Conservation (phyloP, 1,284 basidiomycete genomes). For the Serendipita sp. region DNA sequence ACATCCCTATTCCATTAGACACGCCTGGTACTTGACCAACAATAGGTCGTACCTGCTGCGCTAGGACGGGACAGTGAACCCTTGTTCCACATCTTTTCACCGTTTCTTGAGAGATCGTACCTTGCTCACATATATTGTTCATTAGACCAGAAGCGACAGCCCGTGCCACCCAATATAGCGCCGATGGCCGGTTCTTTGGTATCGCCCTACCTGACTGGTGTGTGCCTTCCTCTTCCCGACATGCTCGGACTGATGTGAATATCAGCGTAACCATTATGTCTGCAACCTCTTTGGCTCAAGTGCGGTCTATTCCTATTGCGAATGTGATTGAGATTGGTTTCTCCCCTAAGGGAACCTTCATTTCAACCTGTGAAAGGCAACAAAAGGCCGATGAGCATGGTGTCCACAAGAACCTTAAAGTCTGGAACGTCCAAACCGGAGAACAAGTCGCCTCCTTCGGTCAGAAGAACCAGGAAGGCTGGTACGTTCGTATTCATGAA, state of each 20-base stretch:
- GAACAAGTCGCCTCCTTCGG: slow-evolving; percentile 69
- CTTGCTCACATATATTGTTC: not conserved
- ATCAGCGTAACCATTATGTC: slow-evolving; percentile 61
- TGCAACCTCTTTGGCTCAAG: slow-evolving; percentile 54
- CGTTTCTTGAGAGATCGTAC: not conserved
- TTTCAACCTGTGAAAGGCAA: slow-evolving; percentile 90
- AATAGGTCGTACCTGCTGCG: no score
- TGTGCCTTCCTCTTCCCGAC: slow-evolving; percentile 20
- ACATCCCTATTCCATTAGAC: no score
- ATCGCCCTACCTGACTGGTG: slow-evolving; percentile 65
- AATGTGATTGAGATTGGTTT: slow-evolving; percentile 77
- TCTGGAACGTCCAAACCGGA: slow-evolving; percentile 73
- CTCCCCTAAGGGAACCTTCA: slow-evolving; percentile 82
- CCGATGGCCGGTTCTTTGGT: slow-evolving; percentile 77
- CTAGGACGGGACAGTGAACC: not conserved
- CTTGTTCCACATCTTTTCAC: not conserved
- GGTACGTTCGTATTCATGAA: slow-evolving; percentile 25
- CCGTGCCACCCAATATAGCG: slow-evolving; percentile 71
- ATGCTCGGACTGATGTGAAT: slow-evolving; percentile 4
- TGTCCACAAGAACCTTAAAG: slow-evolving; percentile 77
- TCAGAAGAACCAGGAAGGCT: slow-evolving; percentile 72
- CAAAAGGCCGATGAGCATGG: slow-evolving; percentile 69
- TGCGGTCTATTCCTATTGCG: slow-evolving; percentile 54
- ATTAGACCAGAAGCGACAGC: slow-evolving; percentile 47
- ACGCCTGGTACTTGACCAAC: no score